Conservation (phyloP, 1,284 basidiomycete genomes). For the Rhodotorula sp. region DNA sequence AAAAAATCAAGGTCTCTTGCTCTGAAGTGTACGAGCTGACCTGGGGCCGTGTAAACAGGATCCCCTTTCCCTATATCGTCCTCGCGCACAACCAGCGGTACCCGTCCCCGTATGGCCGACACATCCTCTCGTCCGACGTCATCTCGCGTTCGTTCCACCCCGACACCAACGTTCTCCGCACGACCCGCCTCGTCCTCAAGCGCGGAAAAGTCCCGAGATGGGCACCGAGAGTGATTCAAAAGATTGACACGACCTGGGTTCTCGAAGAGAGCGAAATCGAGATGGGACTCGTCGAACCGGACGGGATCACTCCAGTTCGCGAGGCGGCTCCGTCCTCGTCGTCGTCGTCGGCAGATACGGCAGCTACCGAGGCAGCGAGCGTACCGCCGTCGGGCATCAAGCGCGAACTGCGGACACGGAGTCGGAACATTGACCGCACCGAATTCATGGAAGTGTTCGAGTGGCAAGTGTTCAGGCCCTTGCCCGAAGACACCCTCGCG, state of each 20-base stretch:
- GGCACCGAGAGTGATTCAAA: constrained; percentile 49
- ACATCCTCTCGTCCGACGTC: constrained; percentile 51
- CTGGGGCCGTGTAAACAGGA: constrained; percentile 16
- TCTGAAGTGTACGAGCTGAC: not conserved
- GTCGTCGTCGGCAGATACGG: not conserved
- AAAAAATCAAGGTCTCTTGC: not conserved
- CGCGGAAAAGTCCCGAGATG: constrained; percentile 51
- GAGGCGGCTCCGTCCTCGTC: not conserved
- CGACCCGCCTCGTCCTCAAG: constrained; percentile 50
- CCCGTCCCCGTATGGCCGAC: constrained; percentile 51
- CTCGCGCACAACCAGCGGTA: constrained; percentile 51
- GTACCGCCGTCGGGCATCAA: not conserved
- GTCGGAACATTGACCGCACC: constrained; percentile 37
- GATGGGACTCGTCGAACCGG: constrained; percentile 12
- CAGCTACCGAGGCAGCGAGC: not conserved
- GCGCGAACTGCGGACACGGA: constrained; percentile 26
- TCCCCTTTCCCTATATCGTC: constrained; percentile 39
- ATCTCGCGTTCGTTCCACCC: constrained; percentile 44
- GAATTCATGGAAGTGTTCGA: constrained; percentile 38
- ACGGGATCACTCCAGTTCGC: not conserved
- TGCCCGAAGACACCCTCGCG: constrained; percentile 12
- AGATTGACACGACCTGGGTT: constrained; percentile 39
- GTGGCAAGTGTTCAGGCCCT: constrained; percentile 29
- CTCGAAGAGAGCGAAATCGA: constrained; percentile 38
- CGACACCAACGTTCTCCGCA: constrained; percentile 45